Evolutionary conservation across 2,329 filamentous ascomycete species (phyloP).

Genomic region (Microsporum canis): DNA sequence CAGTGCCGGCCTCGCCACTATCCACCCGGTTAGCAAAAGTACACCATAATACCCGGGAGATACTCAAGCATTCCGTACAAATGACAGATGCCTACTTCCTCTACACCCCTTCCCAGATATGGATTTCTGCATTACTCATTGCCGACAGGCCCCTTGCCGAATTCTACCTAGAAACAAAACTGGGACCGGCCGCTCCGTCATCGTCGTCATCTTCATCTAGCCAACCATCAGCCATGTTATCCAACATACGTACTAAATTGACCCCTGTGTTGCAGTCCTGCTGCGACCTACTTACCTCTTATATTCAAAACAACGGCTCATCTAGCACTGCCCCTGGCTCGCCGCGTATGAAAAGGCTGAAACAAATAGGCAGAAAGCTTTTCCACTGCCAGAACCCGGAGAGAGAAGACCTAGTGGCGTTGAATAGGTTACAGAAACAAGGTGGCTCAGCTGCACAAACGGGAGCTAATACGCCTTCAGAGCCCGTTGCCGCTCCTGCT

Average conservation of each 20-base stretch:
- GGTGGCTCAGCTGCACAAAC: background rate
- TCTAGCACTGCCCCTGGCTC: slow-evolving; percentile 16
- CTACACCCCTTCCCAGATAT: slow-evolving; percentile 88
- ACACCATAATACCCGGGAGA: slow-evolving; percentile 59
- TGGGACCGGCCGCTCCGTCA: slow-evolving; percentile 20
- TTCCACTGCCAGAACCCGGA: slow-evolving; percentile 40
- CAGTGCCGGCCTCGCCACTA: slow-evolving; percentile 21
- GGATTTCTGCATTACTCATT: slow-evolving; percentile 67
- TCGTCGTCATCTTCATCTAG: slow-evolving; percentile 3
- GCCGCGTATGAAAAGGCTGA: slow-evolving; percentile 32
- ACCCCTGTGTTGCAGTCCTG: slow-evolving; percentile 29
- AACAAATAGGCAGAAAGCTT: slow-evolving; percentile 39
- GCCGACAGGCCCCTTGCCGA: slow-evolving; percentile 48
- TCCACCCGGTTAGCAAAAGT: slow-evolving; percentile 47
- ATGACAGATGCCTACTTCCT: slow-evolving; percentile 96
- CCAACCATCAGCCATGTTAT: slow-evolving; percentile 14
- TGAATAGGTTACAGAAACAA: slow-evolving; percentile 32
- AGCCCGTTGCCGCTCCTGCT: background rate
- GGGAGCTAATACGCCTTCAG: background rate
- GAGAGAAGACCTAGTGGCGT: slow-evolving; percentile 32
- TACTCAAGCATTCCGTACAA: slow-evolving; percentile 67
- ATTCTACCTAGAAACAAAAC: slow-evolving; percentile 36
- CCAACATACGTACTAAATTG: slow-evolving; percentile 29
- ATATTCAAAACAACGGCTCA: slow-evolving; percentile 17
- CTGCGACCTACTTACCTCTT: slow-evolving; percentile 29